Evolutionary conservation across 2,329 filamentous ascomycete species (phyloP), one percentile per base, ranked within the genome.

Genomic region (Monosporascus sp.): DNA sequence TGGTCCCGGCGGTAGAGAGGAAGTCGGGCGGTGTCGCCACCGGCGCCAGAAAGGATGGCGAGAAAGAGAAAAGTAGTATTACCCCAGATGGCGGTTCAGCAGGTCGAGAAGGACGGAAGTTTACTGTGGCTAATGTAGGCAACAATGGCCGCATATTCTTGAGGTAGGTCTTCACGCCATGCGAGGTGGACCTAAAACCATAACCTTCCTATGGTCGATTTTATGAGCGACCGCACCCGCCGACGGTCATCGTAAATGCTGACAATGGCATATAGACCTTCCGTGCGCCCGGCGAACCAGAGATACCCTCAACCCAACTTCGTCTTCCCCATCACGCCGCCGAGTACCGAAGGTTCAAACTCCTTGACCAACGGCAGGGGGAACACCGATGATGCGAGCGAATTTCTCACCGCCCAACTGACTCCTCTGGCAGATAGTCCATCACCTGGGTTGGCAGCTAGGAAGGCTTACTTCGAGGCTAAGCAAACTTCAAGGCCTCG

Each of bases 91-190:
- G 80, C 54, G 72, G 77, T 53, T 81, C 83, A 47, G 81, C 76
- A 51, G 79, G 81, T 36, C 79, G 85, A 54, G 83, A 85, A 66
- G 85, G 84, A 48, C 81, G 86, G 51, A 84, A 89, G 63, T 92
- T 93, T 67, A 85, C 87, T 2, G 89, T 93, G 51, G 84, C 86
- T 49, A 92, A 91, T 68, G 88, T 93, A 54, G 88, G 88, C 24
- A 89, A 90, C 66, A 90, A 91, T 70, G 89, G 89, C 39, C 84
- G 85, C 66, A 89, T 93, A 69, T 93, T 90, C 70, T 68, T 93
- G 60, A 88, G 87, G 87, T 92, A 83, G 65, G 81, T 60, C 69
- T 25, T 59, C 52, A 34, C 48, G 50, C 46, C 52, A 51, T 45
- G 11, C 31, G 31, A 34, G 4, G 31, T 5, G 11, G 31, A 14